Base-by-base conservation (phyloP, 1,139 yeast species). In the Yamadazyma trypodendri region DNA sequence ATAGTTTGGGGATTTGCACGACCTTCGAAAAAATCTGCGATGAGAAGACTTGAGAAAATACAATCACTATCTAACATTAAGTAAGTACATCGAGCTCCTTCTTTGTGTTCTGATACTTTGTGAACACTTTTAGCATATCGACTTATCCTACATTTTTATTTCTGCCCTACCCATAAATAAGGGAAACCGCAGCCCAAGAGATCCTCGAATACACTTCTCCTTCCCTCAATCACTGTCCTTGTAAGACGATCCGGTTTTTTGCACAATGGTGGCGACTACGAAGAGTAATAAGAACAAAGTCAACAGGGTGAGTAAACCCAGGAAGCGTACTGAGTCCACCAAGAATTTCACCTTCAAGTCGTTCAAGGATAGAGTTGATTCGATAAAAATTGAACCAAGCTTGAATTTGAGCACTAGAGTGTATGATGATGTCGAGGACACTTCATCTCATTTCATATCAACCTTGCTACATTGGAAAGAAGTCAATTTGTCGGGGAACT, bases 381-480 rank as follows among this genome's bases (percentile, higher is more conserved):
- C 84, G 20, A 77, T 92, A 44, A 82, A 83, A 55, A 89, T 92
- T 43, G 97, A 89, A 55, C 97, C 97, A 0, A 75, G 78, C 23
- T 73, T 83, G 43, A 75, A 78, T 43, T 65, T 85, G 35, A 68
- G 72, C 29, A 77, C 77, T 49, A 72, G 85, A 53, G 83, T 82
- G 4, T 84, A 81, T 45, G 89, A 83, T 53, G 73, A 77, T 38
- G 86, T 76, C 29, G 92, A 84, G 46, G 65, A 80, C 2, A 40
- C 43, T 21, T 40, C 51, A 21, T 88, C 96, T 1, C 92, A 84
- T 60, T 86, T 90, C 50, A 62, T 82, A 28, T 75, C 95, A 6
- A 81, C 96, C 0, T 68, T 86, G 43, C 83, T 84, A 38, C 89
- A 87, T 52, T 92, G 97, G 97, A 74, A 71, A 44, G 97, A 92